Conservation (phyloP, 148 eudicot genomes). For the Fagopyrum homotropicum region DNA sequence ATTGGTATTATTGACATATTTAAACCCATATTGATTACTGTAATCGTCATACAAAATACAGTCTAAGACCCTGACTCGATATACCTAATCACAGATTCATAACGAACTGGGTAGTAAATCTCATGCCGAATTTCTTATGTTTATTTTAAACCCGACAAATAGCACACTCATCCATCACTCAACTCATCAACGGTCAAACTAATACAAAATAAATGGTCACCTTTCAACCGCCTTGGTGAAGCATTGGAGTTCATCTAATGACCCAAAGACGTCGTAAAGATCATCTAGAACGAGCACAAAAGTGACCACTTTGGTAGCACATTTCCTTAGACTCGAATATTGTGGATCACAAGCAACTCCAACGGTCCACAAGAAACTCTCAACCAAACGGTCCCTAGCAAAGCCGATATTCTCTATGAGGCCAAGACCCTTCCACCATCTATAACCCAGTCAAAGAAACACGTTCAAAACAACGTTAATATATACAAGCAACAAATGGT, state of each 20-base stretch:
- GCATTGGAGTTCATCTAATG: conserved; percentile 28
- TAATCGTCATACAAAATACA: too few species aligned
- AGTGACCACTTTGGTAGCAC: conserved; percentile 32
- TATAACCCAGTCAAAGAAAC: neutral
- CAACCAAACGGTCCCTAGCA: conserved; percentile 39
- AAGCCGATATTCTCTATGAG: conserved; percentile 27
- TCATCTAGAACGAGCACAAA: conserved; percentile 43
- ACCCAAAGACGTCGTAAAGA: conserved; percentile 46
- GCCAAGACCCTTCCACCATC: conserved; percentile 57
- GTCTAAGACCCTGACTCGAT: too few species aligned
- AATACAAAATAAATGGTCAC: conserved; percentile 4
- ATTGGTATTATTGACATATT: too few species aligned
- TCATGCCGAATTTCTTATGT: too few species aligned
- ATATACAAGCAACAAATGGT: neutral
- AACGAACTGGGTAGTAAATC: too few species aligned
- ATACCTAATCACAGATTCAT: too few species aligned
- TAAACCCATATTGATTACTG: too few species aligned
- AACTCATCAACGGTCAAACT: too few species aligned
- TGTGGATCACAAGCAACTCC: conserved; percentile 45
- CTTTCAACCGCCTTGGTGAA: conserved; percentile 41
- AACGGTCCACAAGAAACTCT: conserved; percentile 42
- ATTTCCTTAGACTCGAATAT: conserved; percentile 31
- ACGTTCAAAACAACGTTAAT: neutral
- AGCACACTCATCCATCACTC: too few species aligned
- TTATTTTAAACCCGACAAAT: too few species aligned